phyloP scores from a whole-genome alignment of 75 land plant species.

The Larix kaempferi region DNA sequence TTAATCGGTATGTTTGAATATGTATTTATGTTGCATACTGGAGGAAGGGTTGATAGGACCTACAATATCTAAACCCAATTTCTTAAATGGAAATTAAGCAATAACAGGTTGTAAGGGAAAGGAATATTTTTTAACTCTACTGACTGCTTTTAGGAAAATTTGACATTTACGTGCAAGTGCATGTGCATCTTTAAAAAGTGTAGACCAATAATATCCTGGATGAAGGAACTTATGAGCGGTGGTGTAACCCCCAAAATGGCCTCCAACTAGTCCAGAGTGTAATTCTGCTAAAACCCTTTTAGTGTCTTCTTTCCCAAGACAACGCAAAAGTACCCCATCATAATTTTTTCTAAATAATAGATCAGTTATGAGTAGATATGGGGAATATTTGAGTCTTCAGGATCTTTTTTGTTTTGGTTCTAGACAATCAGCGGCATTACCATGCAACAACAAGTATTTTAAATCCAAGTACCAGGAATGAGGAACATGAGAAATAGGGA shows the following conservation, averaged over 20 bases:
- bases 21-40: neutral
- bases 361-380: neutral
- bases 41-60: neutral
- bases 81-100: neutral
- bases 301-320: neutral
- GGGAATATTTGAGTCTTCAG: neutral
- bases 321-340: neutral
- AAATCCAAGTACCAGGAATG: neutral
- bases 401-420: neutral
- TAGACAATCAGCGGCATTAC: neutral
- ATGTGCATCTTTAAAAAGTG: neutral
- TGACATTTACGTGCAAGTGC: neutral
- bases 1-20: too few relatives aligned
- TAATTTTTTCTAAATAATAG: too few relatives aligned
- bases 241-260: neutral
- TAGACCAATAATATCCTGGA: neutral
- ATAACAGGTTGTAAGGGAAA: neutral
- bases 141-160: neutral
- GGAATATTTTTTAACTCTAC: too few relatives aligned
- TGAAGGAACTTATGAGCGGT: neutral
- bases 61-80: too few relatives aligned
- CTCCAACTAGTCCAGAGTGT: too few relatives aligned
- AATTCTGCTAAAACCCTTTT: neutral
- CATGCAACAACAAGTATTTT: neutral
- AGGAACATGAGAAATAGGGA: too few relatives aligned